phyloP scores from a whole-genome alignment of 139 green algal genomes.

The Cymbomonas tetramitiformis region DNA sequence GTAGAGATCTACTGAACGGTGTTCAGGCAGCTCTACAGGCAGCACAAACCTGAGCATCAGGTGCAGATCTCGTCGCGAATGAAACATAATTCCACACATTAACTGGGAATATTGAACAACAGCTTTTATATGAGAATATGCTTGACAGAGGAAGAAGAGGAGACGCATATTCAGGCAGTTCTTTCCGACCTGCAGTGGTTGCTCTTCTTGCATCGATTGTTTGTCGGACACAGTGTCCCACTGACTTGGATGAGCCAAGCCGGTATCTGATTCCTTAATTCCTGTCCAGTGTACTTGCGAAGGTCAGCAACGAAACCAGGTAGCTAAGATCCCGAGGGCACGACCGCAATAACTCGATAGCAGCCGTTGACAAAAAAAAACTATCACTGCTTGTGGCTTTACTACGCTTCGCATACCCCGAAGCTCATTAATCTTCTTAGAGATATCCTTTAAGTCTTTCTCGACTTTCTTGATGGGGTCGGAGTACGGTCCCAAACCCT shows the following conservation, averaged over 20 bases:
- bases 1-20: too few relatives aligned
- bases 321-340: not conserved
- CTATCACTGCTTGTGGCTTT: not conserved
- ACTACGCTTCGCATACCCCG: too few relatives aligned
- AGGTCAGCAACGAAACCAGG: slow-evolving; percentile 8
- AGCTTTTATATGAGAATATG: too few relatives aligned
- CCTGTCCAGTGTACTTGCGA: too few relatives aligned
- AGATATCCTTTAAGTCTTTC: slow-evolving; percentile 58
- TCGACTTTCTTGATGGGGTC: slow-evolving; percentile 58
- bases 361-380: not conserved
- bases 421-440: slow-evolving; percentile 71
- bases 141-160: too few relatives aligned
- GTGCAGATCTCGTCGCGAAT: not conserved
- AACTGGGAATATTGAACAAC: too few relatives aligned
- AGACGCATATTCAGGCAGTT: slow-evolving; percentile 22
- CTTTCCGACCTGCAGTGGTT: slow-evolving; percentile 80
- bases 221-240: slow-evolving; percentile 99
- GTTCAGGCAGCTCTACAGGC: too few relatives aligned
- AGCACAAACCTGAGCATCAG: not conserved
- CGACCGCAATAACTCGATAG: not conserved
- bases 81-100: too few relatives aligned
- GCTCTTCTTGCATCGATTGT: slow-evolving; percentile 94
- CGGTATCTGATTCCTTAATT: slow-evolving; percentile 83
- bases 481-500: slow-evolving; percentile 71
- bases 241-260: slow-evolving; percentile 75